Base-by-base conservation (phyloP, 2,329 filamentous ascomycete species). In the Apiospora aurea region DNA sequence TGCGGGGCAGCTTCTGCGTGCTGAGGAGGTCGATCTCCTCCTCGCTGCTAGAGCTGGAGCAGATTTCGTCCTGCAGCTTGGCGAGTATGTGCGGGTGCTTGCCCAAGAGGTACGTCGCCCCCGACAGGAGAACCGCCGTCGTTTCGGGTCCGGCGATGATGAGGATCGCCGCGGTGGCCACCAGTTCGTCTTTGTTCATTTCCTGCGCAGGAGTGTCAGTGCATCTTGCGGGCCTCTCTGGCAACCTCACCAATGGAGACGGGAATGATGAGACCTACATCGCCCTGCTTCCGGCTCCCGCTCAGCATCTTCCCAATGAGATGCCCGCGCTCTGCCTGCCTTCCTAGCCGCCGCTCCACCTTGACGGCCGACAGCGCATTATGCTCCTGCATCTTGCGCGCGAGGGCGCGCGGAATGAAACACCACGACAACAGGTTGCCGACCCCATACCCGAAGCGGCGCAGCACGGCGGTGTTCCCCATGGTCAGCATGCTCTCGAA, bases 71-170 rank as follows among this genome's bases (percentile, higher is more conserved):
- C 4, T 76, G 76, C 11, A 86, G 69, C 69, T 77, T 82, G n/a
- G 75, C 67, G 16, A 82, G 75, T 13, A 74, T 73, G 4, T 79
- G 72, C 1, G 80, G 82, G 71, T 85, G 78, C 5, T 77, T 80
- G 3, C 85, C 76, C 13, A 88, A 77, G 3, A 84, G 76, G 72
- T 81, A 87, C 0, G 80, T 75, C 72, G 80, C 75, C 73, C 84
- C 76, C 73, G 80, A 77, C n/a, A 88, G 79, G 1, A 85, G 77
- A 0, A 85, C 86, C 0, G 86, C 84, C 0, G 86, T 87, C 6
- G 87, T 89, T 75, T 88, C 87, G 2, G 83, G 85, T 6, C 87
- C 86, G 7, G 85, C 86, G 21, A 85, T 78, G 46, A 88, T 79
- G 2, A 84, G 75, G 14, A 80, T 74, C 18, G 68, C 73, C 4